Base-by-base conservation (phyloP, 352 stramenopile species). In the Phytophthora sojae region DNA sequence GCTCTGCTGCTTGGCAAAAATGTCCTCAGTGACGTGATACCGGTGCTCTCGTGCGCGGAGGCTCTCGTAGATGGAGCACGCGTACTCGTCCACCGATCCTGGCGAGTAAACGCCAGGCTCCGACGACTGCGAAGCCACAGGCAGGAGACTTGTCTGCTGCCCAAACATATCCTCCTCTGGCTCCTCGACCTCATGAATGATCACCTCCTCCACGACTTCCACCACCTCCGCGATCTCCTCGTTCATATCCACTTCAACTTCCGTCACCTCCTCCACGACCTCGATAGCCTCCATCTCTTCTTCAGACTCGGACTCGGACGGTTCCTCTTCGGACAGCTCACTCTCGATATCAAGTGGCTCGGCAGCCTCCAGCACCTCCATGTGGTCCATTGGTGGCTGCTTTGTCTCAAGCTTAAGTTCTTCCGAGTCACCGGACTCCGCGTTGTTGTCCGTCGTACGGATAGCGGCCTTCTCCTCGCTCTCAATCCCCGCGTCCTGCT, bases 11-110 rank as follows among this genome's bases (percentile, higher is more conserved):
- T 78, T 69, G 44, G 69, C 56, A 57, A 88, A 89, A 64, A 86
- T 81, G 57, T 91, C 75, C 30, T 78, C 69, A 49, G 71, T 81
- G 37, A 87, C 78, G 37, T 88, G 83, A 54, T 85, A 83, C 2
- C 66, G 55, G 42, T 83, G 68, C 57, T 90, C 80, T 53, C 76
- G 67, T 1, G 68, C 73, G 21, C 79, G 67, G 60, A 90, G 71
- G 47, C 69, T 85, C 69, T 80, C 71, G 61, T 88, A 86, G 64
- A 90, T 88, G 32, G 82, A 79, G 58, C 73, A 72, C 21, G 72
- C 73, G 54, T 90, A 90, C 59, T 90, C 82, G 53, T 90, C 78
- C n/a, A 75, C 50, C 19, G 75, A 59, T 6, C 78, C 77, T 25
- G 79, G 75, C 14, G 74, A 77, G 65, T 85, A 87, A 52, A 70